Evolutionary conservation across 371 early-diverging fungal genomes (phyloP), one percentile per base, ranked within the genome.

Genomic region (Basidiobolus meristosporus): DNA sequence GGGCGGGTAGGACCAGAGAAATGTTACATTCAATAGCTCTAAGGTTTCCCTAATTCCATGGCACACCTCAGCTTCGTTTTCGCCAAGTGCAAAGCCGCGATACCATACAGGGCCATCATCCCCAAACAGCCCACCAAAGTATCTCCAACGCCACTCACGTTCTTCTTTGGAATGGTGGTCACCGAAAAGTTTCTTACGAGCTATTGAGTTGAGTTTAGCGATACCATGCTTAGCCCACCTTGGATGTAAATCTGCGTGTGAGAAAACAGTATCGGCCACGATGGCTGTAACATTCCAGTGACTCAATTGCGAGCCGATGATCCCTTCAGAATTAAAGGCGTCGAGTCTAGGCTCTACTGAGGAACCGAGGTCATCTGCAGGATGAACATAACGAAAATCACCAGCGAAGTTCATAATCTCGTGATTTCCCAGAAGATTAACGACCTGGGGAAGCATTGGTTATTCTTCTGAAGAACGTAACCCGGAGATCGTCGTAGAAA

Each of bases 391-490:
- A n/a, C 80, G 63, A 56, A 63, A 65, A 43, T 80, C 80, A 1
- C 65, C 67, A 16, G 59, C 43, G 5, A 77, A 47, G 46, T 84
- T 84, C 82, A 82, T 82, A 12, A 82, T 57, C 54, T 81, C 81
- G 41, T 77, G 81, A 48, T 77, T 81, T 10, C 70, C 70, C 10
- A 71, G 42, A n/a, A 69, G 21, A 6, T 59, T 53, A 22, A 76
- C 59, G 1, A 75, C 75, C 17, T 57, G 21, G 12, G 2, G 31
- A 38, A 12, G 30, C 32, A 29, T 29, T 31, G 14, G 26, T 26
- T n/a, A n/a, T n/a, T n/a, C n/a, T n/a, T n/a, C n/a, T n/a, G n/a
- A n/a, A n/a, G n/a, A n/a, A n/a, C n/a, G n/a, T n/a, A n/a, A n/a
- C n/a, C n/a, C n/a, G n/a, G n/a, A n/a, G n/a, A n/a, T n/a, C n/a